A percentile compares a stretch with the other conserved stretches of the same genome.
Conservation (phyloP, 2,329 filamentous ascomycete genomes). For the Colletotrichum destructivum region DNA sequence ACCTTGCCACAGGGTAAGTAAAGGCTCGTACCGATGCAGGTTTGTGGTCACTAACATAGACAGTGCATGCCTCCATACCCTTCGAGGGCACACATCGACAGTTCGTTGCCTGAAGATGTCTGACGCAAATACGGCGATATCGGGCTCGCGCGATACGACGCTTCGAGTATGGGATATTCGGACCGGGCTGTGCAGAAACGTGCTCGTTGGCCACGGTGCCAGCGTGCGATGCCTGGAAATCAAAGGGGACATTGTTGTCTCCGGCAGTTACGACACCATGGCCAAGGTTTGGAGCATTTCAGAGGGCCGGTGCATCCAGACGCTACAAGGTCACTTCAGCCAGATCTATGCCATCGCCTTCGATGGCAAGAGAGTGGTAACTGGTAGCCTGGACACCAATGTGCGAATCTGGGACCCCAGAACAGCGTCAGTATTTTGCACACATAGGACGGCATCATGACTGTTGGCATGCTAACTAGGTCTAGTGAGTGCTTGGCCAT, state of each 20-base stretch:
- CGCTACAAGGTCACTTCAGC: conserved; percentile 94
- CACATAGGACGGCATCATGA: conserved; percentile 2
- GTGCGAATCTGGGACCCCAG: conserved; percentile 96
- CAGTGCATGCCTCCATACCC: conserved; percentile 82
- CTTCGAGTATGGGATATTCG: conserved; percentile 95
- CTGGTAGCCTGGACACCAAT: conserved; percentile 95
- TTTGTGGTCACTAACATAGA: conserved; percentile 42
- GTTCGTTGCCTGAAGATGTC: conserved; percentile 99
- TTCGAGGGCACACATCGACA: conserved; percentile 96
- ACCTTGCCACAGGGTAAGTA: conserved; percentile 89
- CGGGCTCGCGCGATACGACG: conserved; percentile 94
- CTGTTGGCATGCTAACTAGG: conserved; percentile 50
- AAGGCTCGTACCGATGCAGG: neutral
- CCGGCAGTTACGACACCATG: conserved; percentile 97
- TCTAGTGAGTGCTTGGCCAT: conserved; percentile 85
- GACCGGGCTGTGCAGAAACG: conserved; percentile 89
- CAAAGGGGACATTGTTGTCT: conserved; percentile 97
- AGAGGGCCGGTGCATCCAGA: conserved; percentile 91
- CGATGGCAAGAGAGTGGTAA: conserved; percentile 92
- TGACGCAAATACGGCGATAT: conserved; percentile 93
- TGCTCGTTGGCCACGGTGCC: conserved; percentile 94
- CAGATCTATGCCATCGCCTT: conserved; percentile 99
- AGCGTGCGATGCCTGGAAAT: conserved; percentile 97
- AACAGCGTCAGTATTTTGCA: conserved; percentile 75
- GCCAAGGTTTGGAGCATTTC: conserved; percentile 98